Conservation (phyloP, 2,329 filamentous ascomycete species). For the Colletotrichum shisoi region DNA sequence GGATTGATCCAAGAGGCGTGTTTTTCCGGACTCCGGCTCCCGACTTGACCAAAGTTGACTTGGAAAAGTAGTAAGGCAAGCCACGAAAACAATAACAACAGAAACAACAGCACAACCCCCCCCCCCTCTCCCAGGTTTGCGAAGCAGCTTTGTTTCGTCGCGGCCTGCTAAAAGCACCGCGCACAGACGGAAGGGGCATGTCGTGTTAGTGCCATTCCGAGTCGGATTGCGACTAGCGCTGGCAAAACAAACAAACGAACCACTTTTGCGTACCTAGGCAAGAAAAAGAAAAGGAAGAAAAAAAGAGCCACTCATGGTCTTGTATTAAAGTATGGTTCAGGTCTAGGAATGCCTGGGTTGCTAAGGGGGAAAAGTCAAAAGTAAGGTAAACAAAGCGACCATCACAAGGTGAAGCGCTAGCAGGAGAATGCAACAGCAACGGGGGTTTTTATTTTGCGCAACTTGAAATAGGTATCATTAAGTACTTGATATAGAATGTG, state of each 20-base stretch:
- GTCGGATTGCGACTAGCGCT: slow-evolving; percentile 1
- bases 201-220: slow-evolving; percentile 20
- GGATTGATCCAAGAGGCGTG: slow-evolving; percentile 34
- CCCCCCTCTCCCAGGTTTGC: too few species aligned
- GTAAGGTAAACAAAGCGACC: not conserved
- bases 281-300: not conserved
- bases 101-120: too few species aligned
- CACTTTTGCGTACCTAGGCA: not conserved
- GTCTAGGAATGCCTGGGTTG: slow-evolving; percentile 12
- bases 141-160: too few species aligned
- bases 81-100: too few species aligned
- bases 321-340: not conserved
- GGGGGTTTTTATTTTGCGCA: not conserved
- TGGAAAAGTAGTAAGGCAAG: too few species aligned
- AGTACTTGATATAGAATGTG: slow-evolving; percentile 22
- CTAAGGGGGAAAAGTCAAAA: not conserved
- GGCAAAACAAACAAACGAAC: not conserved
- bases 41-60: too few species aligned
- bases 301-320: not conserved
- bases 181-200: not conserved
- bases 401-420: not conserved
- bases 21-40: too few species aligned
- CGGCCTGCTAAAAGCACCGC: too few species aligned
- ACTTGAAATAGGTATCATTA: slow-evolving; percentile 25
- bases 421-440: not conserved